Evolutionary conservation across 805 yeast genomes (phyloP), one percentile per base, ranked within the genome.

Genomic region (Pichia rugopelliculosa): DNA sequence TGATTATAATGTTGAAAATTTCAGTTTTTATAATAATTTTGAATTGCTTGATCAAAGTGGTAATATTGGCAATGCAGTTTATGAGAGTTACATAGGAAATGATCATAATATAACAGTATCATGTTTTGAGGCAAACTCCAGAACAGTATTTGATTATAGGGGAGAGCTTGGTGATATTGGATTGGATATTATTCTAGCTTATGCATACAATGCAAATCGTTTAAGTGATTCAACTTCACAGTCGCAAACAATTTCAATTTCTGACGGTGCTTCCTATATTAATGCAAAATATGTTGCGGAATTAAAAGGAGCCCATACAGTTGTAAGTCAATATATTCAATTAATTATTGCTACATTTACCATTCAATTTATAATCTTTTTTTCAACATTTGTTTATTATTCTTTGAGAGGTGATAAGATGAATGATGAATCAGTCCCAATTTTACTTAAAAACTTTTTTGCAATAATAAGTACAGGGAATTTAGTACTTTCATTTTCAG

Each of bases 141-240:
- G 56, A 25, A 67, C 61, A 48, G 61, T 68, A 2, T 70, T 76
- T 56, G 76, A 77, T 59, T 78, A 77, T 54, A 60, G 75, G 36
- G 56, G 59, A 6, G 68, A 73, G 47, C 55, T 78, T 36, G 59
- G 62, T 2, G 50, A 59, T 0, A 64, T 71, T 21, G 76, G 77
- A 3, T 60, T 77, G 25, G 62, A 62, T 23, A 68, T 68, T 34
- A 72, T 75, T 7, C 58, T 74, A 45, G 75, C 75, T 4, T 79
- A 77, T 55, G 80, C 81, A 0, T 73, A 68, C 36, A 39, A 36
- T 17, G 50, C 50, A 1, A 37, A 50, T n/a, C 48, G 44, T 17
- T 30, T 22, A 6, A 22, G 7, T 6, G 37, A 22, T 13, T 45
- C 50, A 6, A 55, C 67, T 5, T 34, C 33, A 12, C 4, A 5